A percentile compares a stretch with the other conserved stretches of the same genome.
phyloP scores from a whole-genome alignment of 441 rosid genomes.

The Sinapis alba region DNA sequence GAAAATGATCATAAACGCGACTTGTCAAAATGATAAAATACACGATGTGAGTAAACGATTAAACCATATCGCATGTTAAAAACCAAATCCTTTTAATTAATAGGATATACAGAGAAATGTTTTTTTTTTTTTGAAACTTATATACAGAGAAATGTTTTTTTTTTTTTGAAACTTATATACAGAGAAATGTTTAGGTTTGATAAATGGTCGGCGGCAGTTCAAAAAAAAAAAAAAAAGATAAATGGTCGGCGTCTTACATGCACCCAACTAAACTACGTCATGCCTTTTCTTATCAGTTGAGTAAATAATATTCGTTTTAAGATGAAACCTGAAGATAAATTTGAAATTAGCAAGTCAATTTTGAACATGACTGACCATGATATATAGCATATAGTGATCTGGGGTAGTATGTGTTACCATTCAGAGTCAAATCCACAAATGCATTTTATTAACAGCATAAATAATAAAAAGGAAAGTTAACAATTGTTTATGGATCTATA shows the following conservation, averaged over 20 bases:
- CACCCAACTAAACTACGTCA: constrained; percentile 19
- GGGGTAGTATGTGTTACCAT: neutral
- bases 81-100: constrained; percentile 12
- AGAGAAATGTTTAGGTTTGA: constrained; percentile 29
- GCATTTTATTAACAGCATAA: neutral
- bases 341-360: neutral
- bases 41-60: constrained; percentile 36
- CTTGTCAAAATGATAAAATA: constrained; percentile 4
- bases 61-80: constrained; percentile 6
- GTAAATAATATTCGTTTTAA: neutral
- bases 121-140: too few relatives aligned
- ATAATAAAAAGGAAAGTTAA: neutral
- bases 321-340: neutral
- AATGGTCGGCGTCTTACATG: constrained; percentile 32
- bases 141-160: too few relatives aligned
- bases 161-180: too few relatives aligned
- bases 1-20: neutral
- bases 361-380: neutral
- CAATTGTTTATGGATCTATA: too few relatives aligned
- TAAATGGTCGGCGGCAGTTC: constrained; percentile 23
- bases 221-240: neutral
- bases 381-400: neutral
- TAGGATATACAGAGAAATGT: constrained; percentile 20
- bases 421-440: neutral
- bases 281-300: constrained; percentile 8